phyloP scores from a whole-genome alignment of 2,329 filamentous ascomycete species.

The Phymatotrichopsis omnivora region DNA sequence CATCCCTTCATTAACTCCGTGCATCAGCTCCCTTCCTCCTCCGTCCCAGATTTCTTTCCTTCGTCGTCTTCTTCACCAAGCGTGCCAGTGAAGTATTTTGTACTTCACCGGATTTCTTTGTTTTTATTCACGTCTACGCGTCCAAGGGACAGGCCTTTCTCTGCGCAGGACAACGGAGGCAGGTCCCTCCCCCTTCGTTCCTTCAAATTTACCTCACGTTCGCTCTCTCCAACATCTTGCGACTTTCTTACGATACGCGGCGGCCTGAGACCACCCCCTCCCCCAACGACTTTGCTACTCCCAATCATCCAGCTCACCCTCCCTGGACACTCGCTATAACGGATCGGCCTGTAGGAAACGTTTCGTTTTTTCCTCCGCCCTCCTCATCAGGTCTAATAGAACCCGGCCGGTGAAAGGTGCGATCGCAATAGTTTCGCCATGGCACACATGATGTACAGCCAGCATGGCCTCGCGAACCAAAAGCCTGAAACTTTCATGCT shows the following conservation, averaged over 20 bases:
- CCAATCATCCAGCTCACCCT: constrained; percentile 15
- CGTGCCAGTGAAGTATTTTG: constrained; percentile 27
- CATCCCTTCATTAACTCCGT: constrained; percentile 29
- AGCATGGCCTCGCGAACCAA: constrained; percentile 84
- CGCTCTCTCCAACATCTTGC: constrained; percentile 23
- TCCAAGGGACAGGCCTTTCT: constrained; percentile 30
- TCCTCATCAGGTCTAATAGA: constrained; percentile 17
- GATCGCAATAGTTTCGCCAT: constrained; percentile 20
- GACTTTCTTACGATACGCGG: constrained; percentile 4
- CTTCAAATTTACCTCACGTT: constrained; percentile 28
- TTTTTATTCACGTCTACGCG: constrained; percentile 28
- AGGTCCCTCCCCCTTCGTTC: constrained; percentile 30
- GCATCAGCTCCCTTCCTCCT: constrained; percentile 27
- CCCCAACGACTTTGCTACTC: too few species aligned
- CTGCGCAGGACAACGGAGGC: constrained; percentile 30
- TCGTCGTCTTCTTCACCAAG: constrained; percentile 23
- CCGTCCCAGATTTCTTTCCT: constrained; percentile 27
- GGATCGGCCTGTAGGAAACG: constrained; percentile 16
- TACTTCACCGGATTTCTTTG: constrained; percentile 29
- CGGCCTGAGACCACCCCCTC: constrained; percentile 18
- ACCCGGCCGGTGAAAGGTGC: constrained; percentile 23
- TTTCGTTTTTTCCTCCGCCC: constrained; percentile 12
- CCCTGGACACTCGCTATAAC: constrained; percentile 19
- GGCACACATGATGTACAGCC: constrained; percentile 56
- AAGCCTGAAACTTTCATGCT: constrained; percentile 99